Evolutionary conservation across 768 basidiomycete species (phyloP).

Genomic region (Boletus bicolor): DNA sequence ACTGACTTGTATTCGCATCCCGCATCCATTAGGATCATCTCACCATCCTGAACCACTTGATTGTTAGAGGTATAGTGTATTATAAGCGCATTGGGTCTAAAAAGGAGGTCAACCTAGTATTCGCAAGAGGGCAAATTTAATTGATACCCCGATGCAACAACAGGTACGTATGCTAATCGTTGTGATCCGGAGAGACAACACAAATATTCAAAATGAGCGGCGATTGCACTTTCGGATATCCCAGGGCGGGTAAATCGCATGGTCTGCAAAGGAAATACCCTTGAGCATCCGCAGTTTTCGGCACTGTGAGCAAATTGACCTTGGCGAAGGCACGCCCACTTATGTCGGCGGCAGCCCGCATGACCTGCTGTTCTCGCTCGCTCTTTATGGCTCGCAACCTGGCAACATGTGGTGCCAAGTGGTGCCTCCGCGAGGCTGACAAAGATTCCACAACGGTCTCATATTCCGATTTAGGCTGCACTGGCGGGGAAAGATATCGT

Average conservation of each 20-base stretch:
- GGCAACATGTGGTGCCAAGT: conserved; percentile 68
- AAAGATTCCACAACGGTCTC: conserved; percentile 57
- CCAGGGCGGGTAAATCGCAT: conserved; percentile 72
- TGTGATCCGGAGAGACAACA: conserved; percentile 78
- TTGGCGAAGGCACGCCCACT: conserved; percentile 82
- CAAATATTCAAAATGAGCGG: conserved; percentile 87
- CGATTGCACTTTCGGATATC: conserved; percentile 56
- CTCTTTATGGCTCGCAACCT: conserved; percentile 79
- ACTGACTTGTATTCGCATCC: conserved; percentile 88
- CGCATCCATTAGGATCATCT: conserved; percentile 85
- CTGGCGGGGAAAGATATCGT: conserved; percentile 41
- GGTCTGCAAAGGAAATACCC: conserved; percentile 44
- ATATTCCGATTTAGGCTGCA: conserved; percentile 39
- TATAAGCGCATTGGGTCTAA: conserved; percentile 79
- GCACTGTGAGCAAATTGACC: conserved; percentile 39
- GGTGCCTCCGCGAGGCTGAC: conserved; percentile 42
- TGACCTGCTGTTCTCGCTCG: conserved; percentile 66
- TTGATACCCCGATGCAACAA: conserved; percentile 86
- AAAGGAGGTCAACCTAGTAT: neutral
- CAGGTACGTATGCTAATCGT: conserved; percentile 94
- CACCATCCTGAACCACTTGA: conserved; percentile 63
- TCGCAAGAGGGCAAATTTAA: neutral
- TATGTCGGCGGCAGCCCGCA: conserved; percentile 86
- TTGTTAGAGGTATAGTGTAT: conserved; percentile 96
- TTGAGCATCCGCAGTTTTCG: neutral